phyloP scores from a whole-genome alignment of 805 yeast genomes.

The Suhomyces sp. region DNA sequence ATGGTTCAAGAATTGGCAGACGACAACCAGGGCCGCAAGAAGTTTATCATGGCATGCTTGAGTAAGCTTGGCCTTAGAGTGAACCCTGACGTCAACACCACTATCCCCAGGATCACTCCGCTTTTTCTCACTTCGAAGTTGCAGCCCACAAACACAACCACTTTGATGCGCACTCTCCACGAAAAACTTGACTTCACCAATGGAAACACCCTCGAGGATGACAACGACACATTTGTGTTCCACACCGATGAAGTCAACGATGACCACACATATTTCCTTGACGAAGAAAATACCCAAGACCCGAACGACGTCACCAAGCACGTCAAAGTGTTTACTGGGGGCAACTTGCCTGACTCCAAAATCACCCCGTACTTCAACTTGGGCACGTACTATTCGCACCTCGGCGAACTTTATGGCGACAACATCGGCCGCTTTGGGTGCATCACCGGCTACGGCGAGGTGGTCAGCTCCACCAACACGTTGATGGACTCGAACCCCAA shows the following conservation, averaged over 20 bases:
- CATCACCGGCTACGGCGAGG: conserved; percentile 74
- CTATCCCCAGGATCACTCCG: conserved; percentile 69
- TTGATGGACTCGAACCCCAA: conserved; percentile 70
- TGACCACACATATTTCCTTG: conserved; percentile 17
- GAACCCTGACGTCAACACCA: conserved; percentile 43
- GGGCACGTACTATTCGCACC: conserved; percentile 46
- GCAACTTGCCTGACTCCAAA: conserved; percentile 46
- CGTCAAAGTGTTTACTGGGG: conserved; percentile 44
- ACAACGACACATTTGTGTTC: conserved; percentile 54
- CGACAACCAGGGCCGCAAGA: conserved; percentile 47
- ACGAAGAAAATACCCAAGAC: conserved; percentile 41
- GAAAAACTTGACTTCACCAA: conserved; percentile 33
- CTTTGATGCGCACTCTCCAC: conserved; percentile 38
- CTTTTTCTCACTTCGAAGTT: conserved; percentile 48
- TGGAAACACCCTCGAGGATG: conserved; percentile 43
- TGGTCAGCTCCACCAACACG: conserved; percentile 82
- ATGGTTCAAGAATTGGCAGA: background rate
- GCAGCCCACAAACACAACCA: conserved; percentile 26
- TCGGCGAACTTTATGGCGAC: conserved; percentile 27
- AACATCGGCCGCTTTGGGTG: conserved; percentile 52
- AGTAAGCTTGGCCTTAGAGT: conserved; percentile 65
- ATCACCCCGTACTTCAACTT: conserved; percentile 75
- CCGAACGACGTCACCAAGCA: conserved; percentile 56
- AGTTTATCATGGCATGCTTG: conserved; percentile 57
- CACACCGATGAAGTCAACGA: conserved; percentile 35